phyloP scores from a whole-genome alignment of 2,329 filamentous ascomycete genomes.

The Talaromyces pinophilus region DNA sequence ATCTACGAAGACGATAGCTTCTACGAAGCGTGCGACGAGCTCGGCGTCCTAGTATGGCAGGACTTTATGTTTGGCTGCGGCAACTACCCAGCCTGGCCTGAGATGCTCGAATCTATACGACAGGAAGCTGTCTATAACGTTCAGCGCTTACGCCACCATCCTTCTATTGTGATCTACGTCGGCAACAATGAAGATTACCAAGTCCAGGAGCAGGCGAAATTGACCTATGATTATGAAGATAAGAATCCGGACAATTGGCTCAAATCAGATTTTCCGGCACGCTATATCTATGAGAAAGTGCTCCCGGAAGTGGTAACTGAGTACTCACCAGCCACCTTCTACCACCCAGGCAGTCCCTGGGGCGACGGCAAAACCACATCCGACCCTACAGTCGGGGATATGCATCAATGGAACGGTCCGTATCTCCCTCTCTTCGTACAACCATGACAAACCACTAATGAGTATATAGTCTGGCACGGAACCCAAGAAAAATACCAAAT shows the following conservation, averaged over 20 bases:
- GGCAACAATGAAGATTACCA: constrained; percentile 97
- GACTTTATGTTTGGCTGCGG: constrained; percentile 76
- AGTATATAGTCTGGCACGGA: constrained; percentile 70
- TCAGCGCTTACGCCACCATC: constrained; percentile 75
- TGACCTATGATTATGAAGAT: constrained; percentile 79
- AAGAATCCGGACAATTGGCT: constrained; percentile 82
- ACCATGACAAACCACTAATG: neutral
- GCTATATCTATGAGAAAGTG: constrained; percentile 82
- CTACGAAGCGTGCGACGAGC: constrained; percentile 68
- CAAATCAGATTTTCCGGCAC: constrained; percentile 81
- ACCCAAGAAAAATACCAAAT: constrained; percentile 82
- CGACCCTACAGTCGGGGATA: constrained; percentile 76
- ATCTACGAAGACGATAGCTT: constrained; percentile 71
- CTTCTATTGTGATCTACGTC: constrained; percentile 82
- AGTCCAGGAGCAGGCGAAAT: constrained; percentile 69
- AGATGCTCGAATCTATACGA: constrained; percentile 65
- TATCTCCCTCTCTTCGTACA: neutral
- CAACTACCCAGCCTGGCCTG: constrained; percentile 65
- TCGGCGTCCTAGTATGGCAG: constrained; percentile 74
- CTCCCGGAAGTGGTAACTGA: constrained; percentile 67
- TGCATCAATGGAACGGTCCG: constrained; percentile 80
- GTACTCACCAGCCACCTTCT: constrained; percentile 62
- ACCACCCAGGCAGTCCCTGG: constrained; percentile 47
- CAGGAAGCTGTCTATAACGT: constrained; percentile 67
- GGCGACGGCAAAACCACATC: constrained; percentile 69